Conservation (phyloP, 148 eudicot species). For the Pharnaceum exiguum region DNA sequence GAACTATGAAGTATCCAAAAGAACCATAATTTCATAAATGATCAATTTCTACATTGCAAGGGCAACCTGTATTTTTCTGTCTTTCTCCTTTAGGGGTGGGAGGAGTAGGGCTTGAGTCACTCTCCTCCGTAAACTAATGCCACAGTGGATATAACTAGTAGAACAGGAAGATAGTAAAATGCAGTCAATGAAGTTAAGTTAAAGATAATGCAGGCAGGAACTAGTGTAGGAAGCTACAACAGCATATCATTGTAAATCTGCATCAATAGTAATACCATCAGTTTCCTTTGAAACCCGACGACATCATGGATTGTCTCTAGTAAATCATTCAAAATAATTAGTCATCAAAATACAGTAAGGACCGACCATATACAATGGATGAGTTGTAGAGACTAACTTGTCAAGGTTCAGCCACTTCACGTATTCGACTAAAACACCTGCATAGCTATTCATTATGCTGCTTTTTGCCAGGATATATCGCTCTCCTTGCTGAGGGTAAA, state of each 20-base stretch:
- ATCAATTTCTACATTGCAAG: too few species aligned
- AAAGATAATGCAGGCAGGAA: not conserved
- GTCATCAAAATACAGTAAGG: conserved; percentile 7
- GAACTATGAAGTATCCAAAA: too few species aligned
- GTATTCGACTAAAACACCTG: conserved; percentile 90
- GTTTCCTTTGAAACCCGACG: conserved; percentile 67
- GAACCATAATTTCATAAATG: too few species aligned
- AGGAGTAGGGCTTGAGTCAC: too few species aligned
- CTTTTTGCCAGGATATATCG: conserved; percentile 53
- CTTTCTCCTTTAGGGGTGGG: too few species aligned
- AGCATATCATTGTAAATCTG: conserved; percentile 83
- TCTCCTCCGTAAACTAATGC: too few species aligned
- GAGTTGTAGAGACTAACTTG: conserved; percentile 41
- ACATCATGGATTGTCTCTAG: conserved; percentile 91
- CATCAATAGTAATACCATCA: conserved; percentile 71
- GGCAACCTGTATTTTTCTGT: too few species aligned
- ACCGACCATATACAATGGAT: not conserved
- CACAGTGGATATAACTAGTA: not conserved
- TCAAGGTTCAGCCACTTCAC: conserved; percentile 94
- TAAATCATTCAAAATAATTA: conserved; percentile 22
- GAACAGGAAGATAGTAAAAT: not conserved
- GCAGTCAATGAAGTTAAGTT: not conserved
- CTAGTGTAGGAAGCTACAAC: conserved; percentile 5
- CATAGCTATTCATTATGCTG: conserved; percentile 63
- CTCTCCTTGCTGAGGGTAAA: conserved; percentile 65